Base-by-base conservation (phyloP, 2,329 filamentous ascomycete species). In the Aspergillus sp. region DNA sequence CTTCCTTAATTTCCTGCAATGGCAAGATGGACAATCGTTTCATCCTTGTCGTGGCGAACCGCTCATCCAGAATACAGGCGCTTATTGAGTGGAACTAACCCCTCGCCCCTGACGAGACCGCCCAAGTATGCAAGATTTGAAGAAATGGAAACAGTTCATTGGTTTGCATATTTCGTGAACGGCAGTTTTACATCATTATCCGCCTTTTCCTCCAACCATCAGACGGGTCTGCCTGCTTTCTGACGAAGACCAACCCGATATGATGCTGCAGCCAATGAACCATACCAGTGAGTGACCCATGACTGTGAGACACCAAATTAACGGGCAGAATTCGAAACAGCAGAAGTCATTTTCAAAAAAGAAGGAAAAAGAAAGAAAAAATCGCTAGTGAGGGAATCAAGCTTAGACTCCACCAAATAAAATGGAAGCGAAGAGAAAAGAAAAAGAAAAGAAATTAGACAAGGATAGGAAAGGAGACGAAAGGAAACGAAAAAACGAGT, bases 51-150 rank as follows among this genome's bases (percentile, higher is more conserved):
- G 66, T 63, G 65, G 65, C 67, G 67, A 73, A 66, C 67, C 70
- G 69, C 72, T 74, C 63, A 66, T 64, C 63, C 64, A 65, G 57
- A 65, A 60, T 62, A 67, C 63, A 61, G 72, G 72, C 72, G 73
- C 73, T 73, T 73, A 75, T 63, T 60, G 62, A 63, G 67, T 68
- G 68, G 65, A 69, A 68, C 69, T 67, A 55, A 42, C 36, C 36
- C 62, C 57, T 2, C 3, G 22, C 22, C 26, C 60, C 53, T 67
- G 61, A 39, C 20, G 50, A 49, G 59, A 51, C 49, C 61, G 49
- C 52, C 59, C 54, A 49, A 55, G 50, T 50, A 51, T 60, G 55
- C 54, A 57, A 59, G 49, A 49, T 61, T 57, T 60, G 12, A 26
- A 49, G 55, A 54, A 63, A 56, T 53, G 46, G 60, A 55, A 59